Base-by-base conservation (phyloP, 345 rosid genomes). In the Eutrema heterophyllum region DNA sequence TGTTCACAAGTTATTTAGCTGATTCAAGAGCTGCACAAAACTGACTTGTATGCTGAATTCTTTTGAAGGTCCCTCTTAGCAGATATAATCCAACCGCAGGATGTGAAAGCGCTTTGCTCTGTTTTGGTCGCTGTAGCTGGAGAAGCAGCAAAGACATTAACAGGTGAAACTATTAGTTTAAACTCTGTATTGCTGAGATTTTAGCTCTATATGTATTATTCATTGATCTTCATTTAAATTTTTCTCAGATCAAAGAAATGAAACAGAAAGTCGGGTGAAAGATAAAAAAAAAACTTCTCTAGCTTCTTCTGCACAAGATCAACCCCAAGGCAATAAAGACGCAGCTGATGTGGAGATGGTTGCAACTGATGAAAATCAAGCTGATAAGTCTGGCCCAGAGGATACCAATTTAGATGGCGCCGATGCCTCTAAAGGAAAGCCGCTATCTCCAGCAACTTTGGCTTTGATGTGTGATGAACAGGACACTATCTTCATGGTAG, bases 401-500 rank as follows among this genome's bases (percentile, higher is more conserved):
- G 84, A 81, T 73, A 84, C 82, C 18, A 78, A 70, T 64, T 81
- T 82, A 30, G 96, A 85, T 64, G 85, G 88, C 55, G 79, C 67
- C 43, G 92, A 87, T 79, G 82, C 69, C 40, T 82, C 87, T 59
- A 88, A 86, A 81, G 85, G 73, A 48, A 86, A 91, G 72, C 97
- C 99, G 11, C 83, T 96, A 86, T 96, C 98, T 71, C 99, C 99
- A 49, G 98, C 93, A 78, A 96, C 99, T 48, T 80, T 96, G 86
- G 99, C 92, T 64, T 83, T 96, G 80, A 96, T 96, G 99, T 96
- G 99, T 68, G 96, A 96, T 80, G 99, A 96, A 74, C 86, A 92
- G 71, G 99, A 92, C 70, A 78, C 96, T 6, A 84, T 95, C 80
- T 88, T 90, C 64, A 84, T 86, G 87, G 81, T 86, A 50, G 83